A percentile compares a stretch with the other conserved stretches of the same genome.
Conservation (phyloP, 352 stramenopile species). For the Phytophthora aleatoria region DNA sequence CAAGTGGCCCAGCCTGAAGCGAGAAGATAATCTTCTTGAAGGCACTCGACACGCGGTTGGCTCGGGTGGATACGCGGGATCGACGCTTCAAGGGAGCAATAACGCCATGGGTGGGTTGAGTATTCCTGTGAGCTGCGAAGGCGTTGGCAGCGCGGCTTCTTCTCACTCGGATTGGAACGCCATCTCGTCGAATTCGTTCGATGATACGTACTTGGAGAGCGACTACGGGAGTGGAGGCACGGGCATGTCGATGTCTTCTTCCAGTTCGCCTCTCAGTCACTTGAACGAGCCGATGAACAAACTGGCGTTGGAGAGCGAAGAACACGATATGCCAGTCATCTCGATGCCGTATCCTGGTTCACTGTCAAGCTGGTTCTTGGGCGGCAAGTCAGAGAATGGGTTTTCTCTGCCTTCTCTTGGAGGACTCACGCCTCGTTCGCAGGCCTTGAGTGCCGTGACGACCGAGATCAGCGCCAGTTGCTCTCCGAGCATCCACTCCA, state of each 20-base stretch:
- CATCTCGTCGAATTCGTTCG: constrained; percentile 39
- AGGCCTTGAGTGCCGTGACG: constrained; percentile 12
- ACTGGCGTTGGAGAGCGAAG: constrained; percentile 27
- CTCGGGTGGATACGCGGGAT: constrained; percentile 9
- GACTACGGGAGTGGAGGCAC: constrained; percentile 24
- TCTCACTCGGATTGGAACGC: constrained; percentile 37
- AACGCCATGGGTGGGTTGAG: constrained; percentile 1
- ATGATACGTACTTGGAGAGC: constrained; percentile 43
- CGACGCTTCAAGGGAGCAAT: not conserved
- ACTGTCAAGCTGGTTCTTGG: constrained; percentile 30
- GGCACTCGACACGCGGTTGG: not conserved
- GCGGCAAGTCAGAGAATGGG: constrained; percentile 26
- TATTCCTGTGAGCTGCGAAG: constrained; percentile 16
- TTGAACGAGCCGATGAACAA: constrained; percentile 40
- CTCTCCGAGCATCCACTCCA: constrained; percentile 25
- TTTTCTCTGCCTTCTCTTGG: constrained; percentile 28
- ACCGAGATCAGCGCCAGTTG: constrained; percentile 19
- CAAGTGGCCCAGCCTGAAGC: constrained; percentile 35
- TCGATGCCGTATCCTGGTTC: constrained; percentile 40
- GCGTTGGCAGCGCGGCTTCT: constrained; percentile 4
- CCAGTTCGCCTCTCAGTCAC: constrained; percentile 23
- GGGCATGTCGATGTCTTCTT: constrained; percentile 23
- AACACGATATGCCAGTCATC: constrained; percentile 37
- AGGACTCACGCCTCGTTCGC: constrained; percentile 22
- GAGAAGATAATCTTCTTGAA: constrained; percentile 17